Evolutionary conservation across 2,329 filamentous ascomycete species (phyloP).

Genomic region (Penicillium thymicola): DNA sequence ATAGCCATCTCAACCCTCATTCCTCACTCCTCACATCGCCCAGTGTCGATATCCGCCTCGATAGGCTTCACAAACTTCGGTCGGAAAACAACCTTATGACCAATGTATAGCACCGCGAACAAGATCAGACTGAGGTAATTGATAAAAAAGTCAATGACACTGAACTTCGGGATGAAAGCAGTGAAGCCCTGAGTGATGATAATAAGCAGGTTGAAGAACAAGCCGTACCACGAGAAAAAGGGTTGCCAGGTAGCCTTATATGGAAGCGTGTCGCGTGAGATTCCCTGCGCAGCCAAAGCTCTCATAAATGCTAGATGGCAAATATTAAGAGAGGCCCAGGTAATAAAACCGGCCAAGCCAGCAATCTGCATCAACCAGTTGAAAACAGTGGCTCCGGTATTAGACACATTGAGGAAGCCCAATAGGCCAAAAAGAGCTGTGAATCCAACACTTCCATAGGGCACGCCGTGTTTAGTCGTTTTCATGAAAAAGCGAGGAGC

Average conservation of each 20-base stretch:
- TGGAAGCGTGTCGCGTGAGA: conserved; percentile 2
- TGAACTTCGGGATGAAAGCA: conserved; percentile 7
- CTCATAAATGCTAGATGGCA: conserved; percentile 5
- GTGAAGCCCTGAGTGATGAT: conserved; percentile 7
- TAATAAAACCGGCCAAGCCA: conserved; percentile 5
- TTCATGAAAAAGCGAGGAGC: conserved; percentile 1
- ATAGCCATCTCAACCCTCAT: background rate
- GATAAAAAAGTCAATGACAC: conserved; percentile 5
- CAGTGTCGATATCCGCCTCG: conserved; percentile 1
- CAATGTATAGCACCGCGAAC: conserved; percentile 4
- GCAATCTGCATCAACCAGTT: conserved; percentile 9
- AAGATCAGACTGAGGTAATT: conserved; percentile 6
- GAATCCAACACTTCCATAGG: conserved; percentile 1
- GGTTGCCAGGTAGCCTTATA: conserved; percentile 7
- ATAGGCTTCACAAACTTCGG: background rate
- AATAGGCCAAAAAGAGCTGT: conserved; percentile 4
- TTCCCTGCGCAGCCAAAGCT: conserved; percentile 2
- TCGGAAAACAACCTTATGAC: conserved; percentile 1
- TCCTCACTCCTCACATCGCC: conserved; percentile 4
- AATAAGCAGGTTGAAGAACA: conserved; percentile 6
- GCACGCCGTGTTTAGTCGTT: conserved; percentile 3
- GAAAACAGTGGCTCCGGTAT: conserved; percentile 3
- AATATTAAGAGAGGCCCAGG: conserved; percentile 7
- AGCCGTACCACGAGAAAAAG: conserved; percentile 2
- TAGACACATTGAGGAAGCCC: conserved; percentile 5